These are phyloP conservation scores for Phoma sp. DNA, from an alignment of 2,329 filamentous ascomycete species.

Conservation along the genomic window DNA sequence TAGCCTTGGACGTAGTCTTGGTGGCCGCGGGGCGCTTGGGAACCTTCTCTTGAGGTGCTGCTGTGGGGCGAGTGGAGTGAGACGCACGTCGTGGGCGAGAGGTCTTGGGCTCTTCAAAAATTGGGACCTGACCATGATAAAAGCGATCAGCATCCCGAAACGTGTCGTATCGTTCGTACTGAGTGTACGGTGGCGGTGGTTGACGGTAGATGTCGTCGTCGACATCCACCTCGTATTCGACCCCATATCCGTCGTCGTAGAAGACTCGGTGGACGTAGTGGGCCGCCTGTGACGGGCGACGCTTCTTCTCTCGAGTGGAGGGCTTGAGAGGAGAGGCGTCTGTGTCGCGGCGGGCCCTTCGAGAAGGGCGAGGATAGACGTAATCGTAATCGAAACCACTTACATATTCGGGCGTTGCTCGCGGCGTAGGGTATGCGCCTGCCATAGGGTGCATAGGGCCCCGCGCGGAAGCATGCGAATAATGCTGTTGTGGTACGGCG, in stretches of 20 bases:
- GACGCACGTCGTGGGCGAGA: constrained; percentile 61
- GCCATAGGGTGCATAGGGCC: constrained; percentile 51
- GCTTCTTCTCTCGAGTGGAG: constrained; percentile 52
- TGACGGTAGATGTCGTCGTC: constrained; percentile 53
- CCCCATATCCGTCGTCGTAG: constrained; percentile 58
- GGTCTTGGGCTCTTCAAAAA: constrained; percentile 51
- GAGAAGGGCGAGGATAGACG: constrained; percentile 54
- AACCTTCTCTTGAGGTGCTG: constrained; percentile 40
- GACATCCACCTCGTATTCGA: constrained; percentile 55
- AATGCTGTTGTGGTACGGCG: constrained; percentile 52
- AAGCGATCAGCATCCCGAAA: constrained; percentile 62
- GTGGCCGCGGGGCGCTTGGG: constrained; percentile 44
- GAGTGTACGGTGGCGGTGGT: constrained; percentile 56
- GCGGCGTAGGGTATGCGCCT: constrained; percentile 56
- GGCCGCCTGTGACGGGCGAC: constrained; percentile 58
- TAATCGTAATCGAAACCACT: constrained; percentile 61
- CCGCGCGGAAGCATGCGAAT: constrained; percentile 47
- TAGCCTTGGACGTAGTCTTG: constrained; percentile 57
- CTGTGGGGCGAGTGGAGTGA: constrained; percentile 54
- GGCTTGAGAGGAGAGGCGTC: constrained; percentile 49
- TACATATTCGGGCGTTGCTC: constrained; percentile 68
- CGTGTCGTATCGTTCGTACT: constrained; percentile 60
- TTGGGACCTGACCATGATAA: constrained; percentile 57
- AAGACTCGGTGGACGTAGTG: constrained; percentile 64
- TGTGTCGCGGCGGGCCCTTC: constrained; percentile 47